Conservation (phyloP, 2,329 filamentous ascomycete genomes). For the Alternaria atra region DNA sequence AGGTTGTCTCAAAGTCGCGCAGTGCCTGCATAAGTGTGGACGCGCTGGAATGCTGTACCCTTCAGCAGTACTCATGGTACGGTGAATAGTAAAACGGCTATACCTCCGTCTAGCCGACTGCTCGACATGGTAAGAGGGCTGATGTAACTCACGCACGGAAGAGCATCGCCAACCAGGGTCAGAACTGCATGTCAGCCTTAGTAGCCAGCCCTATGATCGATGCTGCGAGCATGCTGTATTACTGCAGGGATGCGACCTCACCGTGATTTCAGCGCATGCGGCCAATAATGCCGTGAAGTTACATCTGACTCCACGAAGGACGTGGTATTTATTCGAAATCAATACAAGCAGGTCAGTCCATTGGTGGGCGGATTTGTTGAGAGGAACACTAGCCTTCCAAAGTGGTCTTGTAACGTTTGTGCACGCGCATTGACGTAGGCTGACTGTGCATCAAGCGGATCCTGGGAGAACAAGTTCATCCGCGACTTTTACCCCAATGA, state of each 20-base stretch:
- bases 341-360: slow-evolving; percentile 1
- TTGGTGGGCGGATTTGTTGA: not conserved
- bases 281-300: not conserved
- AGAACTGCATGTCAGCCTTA: slow-evolving; percentile 23
- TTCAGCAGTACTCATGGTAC: slow-evolving; percentile 16
- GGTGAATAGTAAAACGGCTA: slow-evolving; percentile 27
- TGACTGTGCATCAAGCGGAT: slow-evolving; percentile 1
- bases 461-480: not conserved
- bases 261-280: slow-evolving; percentile 21
- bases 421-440: not conserved
- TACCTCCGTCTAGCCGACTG: slow-evolving; percentile 12
- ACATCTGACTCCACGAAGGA: not conserved
- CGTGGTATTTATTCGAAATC: not conserved
- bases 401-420: not conserved
- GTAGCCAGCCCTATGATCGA: slow-evolving; percentile 37
- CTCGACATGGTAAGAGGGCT: not conserved
- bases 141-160: not conserved
- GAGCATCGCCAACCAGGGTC: slow-evolving; percentile 1
- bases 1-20: slow-evolving; percentile 3
- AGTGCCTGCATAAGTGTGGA: slow-evolving; percentile 17
- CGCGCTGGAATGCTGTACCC: not conserved
- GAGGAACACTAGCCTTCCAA: not conserved
- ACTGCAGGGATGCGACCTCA: slow-evolving; percentile 32
- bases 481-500: not conserved
- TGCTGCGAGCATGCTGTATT: slow-evolving; percentile 18